Evolutionary conservation across 805 yeast species (phyloP).

Genomic region (Lipomyces lipofer): DNA sequence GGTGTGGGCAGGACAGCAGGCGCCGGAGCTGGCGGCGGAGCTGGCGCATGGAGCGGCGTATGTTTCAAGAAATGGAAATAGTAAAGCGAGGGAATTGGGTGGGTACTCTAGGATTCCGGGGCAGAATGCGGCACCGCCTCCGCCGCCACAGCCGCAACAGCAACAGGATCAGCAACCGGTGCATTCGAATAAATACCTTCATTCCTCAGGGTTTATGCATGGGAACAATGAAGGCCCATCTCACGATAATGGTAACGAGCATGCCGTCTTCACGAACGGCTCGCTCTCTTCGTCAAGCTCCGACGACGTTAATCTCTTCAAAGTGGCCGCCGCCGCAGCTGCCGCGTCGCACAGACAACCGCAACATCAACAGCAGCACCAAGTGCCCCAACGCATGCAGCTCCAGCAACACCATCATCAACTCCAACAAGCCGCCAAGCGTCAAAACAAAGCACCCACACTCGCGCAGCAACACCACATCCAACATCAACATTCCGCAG

Average conservation of each 20-base stretch:
- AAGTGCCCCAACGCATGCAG: neutral
- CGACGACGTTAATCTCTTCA: slow-evolving; percentile 10
- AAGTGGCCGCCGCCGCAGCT: slow-evolving; percentile 12
- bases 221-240: neutral
- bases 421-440: slow-evolving; percentile 4
- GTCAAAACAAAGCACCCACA: slow-evolving; percentile 21
- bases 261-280: slow-evolving; percentile 2
- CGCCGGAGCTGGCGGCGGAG: slow-evolving; percentile 18
- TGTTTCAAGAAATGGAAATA: too few species aligned
- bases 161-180: slow-evolving; percentile 1
- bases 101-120: slow-evolving; percentile 4
- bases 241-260: slow-evolving; percentile 3
- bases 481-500: slow-evolving; percentile 19
- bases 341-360: slow-evolving; percentile 3
- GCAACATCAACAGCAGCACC: neutral
- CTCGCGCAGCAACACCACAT: slow-evolving; percentile 20
- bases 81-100: too few species aligned
- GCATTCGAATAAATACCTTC: neutral
- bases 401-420: neutral
- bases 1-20: slow-evolving; percentile 13
- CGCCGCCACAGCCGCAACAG: slow-evolving; percentile 1
- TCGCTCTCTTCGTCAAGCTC: slow-evolving; percentile 8
- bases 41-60: slow-evolving; percentile 4
- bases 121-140: slow-evolving; percentile 3
- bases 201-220: neutral